Evolutionary conservation across 805 yeast genomes (phyloP), one percentile per base, ranked within the genome.

Genomic region (Torulaspora franciscae): DNA sequence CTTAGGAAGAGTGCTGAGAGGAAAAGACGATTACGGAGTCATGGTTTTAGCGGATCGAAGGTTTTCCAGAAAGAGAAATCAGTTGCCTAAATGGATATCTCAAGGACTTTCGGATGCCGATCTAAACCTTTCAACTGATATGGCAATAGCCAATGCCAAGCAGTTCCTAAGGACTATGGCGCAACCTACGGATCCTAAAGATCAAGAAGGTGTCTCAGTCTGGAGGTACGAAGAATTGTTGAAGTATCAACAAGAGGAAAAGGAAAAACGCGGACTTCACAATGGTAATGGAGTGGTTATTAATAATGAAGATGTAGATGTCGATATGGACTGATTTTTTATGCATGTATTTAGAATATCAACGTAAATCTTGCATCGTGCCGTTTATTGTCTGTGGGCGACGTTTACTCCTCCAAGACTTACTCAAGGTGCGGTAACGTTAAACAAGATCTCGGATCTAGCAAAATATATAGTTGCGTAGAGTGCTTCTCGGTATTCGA

Each of bases 21-120:
- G 99, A 54, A 93, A 93, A 64, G 97, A 93, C 61, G 99, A 93
- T 70, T 93, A 93, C 65, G 99, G 99, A 51, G 85, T 93, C 55
- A 93, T 93, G 99, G 97, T 93, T 34, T 69, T 93, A 49, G 99
- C 99, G 0, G 99, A 93, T 64, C 74, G 96, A 54, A 74, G 99
- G 62, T 93, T 93, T 65, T 77, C 90, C 1, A 76, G 87, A 53
- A 93, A 91, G 67, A 81, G 86, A 56, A 76, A 71, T 34, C 99
- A 93, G 64, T 68, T 93, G 28, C 99, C 99, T 0, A 90, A 87
- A 64, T 93, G 99, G 99, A 93, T 93, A 35, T 84, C 89, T 0
- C 98, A 93, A 61, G 97, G 90, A 1, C 72, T 93, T 40, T 71
- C 83, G 10, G 98, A 93, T 63, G 90, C 96, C 0, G 98, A 95